phyloP scores from a whole-genome alignment of 1,284 basidiomycete genomes.

The Ustilago nuda region DNA sequence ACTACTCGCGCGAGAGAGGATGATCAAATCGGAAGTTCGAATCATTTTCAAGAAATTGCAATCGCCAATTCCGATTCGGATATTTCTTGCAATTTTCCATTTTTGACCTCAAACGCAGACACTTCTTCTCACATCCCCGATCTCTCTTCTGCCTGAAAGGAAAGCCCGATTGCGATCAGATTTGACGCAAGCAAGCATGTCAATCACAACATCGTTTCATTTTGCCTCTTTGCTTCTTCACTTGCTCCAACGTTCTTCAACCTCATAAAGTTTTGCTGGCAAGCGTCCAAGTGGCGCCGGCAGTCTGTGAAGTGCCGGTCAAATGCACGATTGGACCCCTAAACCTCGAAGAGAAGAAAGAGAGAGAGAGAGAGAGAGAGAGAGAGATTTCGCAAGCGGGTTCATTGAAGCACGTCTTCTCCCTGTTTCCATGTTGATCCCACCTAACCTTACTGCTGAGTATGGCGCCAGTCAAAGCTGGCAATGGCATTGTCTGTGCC shows the following conservation, averaged over 20 bases:
- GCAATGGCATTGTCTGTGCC: background rate
- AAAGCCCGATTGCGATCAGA: background rate
- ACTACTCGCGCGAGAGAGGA: too few relatives aligned
- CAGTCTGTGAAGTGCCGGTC: too few relatives aligned
- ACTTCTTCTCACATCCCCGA: background rate
- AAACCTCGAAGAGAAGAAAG: background rate
- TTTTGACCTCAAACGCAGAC: too few relatives aligned
- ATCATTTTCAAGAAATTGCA: too few relatives aligned
- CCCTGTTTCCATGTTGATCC: background rate
- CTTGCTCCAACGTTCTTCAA: background rate
- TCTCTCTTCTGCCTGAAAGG: background rate
- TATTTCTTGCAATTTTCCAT: too few relatives aligned
- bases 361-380: too few relatives aligned
- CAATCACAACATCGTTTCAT: conserved; percentile 25
- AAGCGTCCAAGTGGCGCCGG: background rate
- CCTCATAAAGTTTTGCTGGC: background rate
- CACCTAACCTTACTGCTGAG: background rate
- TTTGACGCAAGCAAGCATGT: conserved; percentile 15
- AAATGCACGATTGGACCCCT: conserved; percentile 11
- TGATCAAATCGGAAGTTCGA: too few relatives aligned
- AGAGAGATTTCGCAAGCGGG: conserved; percentile 12
- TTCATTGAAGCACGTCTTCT: conserved; percentile 16
- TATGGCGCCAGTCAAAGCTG: too few relatives aligned
- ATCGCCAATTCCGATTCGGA: too few relatives aligned
- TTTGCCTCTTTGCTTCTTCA: background rate